These are phyloP conservation scores for Tylopilus sp. DNA, from an alignment of 1,284 basidiomycete genomes.

Conservation along the genomic window DNA sequence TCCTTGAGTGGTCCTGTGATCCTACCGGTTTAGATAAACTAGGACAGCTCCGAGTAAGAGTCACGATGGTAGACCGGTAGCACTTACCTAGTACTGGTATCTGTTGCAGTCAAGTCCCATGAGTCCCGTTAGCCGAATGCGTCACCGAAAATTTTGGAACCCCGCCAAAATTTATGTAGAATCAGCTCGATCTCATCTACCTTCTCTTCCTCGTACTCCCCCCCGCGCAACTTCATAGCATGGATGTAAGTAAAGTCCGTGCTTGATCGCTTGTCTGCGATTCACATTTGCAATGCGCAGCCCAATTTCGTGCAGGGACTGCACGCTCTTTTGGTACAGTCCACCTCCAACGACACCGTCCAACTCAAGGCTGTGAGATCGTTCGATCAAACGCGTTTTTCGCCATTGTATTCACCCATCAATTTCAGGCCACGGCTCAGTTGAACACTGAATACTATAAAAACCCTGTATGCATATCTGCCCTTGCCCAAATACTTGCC, in stretches of 20 bases:
- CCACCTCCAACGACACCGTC: conserved; percentile 80
- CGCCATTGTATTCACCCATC: conserved; percentile 3
- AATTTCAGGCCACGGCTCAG: conserved; percentile 77
- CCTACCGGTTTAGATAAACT: too few relatives aligned
- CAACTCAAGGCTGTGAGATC: conserved; percentile 79
- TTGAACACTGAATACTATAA: conserved; percentile 92
- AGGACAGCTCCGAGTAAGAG: too few relatives aligned
- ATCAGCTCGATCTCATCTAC: conserved; percentile 26
- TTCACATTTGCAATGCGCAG: conserved; percentile 34
- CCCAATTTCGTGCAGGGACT: conserved; percentile 70
- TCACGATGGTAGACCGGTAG: too few relatives aligned
- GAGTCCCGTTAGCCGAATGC: neutral
- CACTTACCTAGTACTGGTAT: too few relatives aligned
- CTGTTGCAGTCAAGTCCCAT: too few relatives aligned
- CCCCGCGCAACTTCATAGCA: conserved; percentile 18
- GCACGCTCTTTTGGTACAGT: conserved; percentile 79
- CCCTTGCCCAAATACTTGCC: conserved; percentile 84
- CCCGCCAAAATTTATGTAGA: conserved; percentile 33
- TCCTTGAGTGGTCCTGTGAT: too few relatives aligned
- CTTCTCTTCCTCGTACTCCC: conserved; percentile 13
- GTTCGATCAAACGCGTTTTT: conserved; percentile 24
- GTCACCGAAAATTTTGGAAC: conserved; percentile 33
- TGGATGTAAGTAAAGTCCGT: conserved; percentile 28
- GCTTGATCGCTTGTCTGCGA: neutral
- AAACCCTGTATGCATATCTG: conserved; percentile 84